Evolutionary conservation across 305 asterid species (phyloP).

Genomic region (Coffea humblotiana): DNA sequence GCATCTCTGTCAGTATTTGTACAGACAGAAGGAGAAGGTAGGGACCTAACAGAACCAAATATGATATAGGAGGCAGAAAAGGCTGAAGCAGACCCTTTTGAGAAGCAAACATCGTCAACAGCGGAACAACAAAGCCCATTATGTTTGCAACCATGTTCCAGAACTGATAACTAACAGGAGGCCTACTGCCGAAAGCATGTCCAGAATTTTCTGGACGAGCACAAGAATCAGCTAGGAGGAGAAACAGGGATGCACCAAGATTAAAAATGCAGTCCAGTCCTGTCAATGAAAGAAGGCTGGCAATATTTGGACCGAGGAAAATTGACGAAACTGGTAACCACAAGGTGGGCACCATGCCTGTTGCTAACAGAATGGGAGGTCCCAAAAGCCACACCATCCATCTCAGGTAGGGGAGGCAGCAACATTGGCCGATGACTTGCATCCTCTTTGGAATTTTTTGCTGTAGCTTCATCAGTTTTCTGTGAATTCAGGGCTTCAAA

Average conservation of each 20-base stretch:
- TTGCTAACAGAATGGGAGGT: conserved; percentile 67
- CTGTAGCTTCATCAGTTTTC: conserved; percentile 37
- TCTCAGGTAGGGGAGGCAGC: conserved; percentile 41
- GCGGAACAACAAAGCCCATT: conserved; percentile 56
- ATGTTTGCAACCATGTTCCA: conserved; percentile 78
- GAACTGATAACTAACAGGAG: conserved; percentile 68
- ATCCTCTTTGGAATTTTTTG: conserved; percentile 36
- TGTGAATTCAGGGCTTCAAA: conserved; percentile 54
- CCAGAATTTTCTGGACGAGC: conserved; percentile 45
- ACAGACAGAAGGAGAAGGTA: conserved; percentile 75
- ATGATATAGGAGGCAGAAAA: conserved; percentile 59
- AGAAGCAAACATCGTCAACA: conserved; percentile 44
- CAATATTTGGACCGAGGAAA: conserved; percentile 84
- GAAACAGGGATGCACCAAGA: conserved; percentile 86
- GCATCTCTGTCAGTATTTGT: conserved; percentile 77
- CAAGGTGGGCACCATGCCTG: conserved; percentile 87
- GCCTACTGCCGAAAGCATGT: conserved; percentile 41
- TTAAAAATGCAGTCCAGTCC: conserved; percentile 96
- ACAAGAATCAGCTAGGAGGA: conserved; percentile 83
- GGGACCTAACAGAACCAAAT: conserved; percentile 74
- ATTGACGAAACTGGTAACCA: conserved; percentile 88
- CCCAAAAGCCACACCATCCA: conserved; percentile 85
- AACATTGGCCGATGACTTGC: conserved; percentile 22
- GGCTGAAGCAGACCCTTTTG: conserved; percentile 63
- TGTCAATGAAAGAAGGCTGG: conserved; percentile 86